Base-by-base conservation (phyloP, 1,139 yeast species). In the Yamadazyma oceani region DNA sequence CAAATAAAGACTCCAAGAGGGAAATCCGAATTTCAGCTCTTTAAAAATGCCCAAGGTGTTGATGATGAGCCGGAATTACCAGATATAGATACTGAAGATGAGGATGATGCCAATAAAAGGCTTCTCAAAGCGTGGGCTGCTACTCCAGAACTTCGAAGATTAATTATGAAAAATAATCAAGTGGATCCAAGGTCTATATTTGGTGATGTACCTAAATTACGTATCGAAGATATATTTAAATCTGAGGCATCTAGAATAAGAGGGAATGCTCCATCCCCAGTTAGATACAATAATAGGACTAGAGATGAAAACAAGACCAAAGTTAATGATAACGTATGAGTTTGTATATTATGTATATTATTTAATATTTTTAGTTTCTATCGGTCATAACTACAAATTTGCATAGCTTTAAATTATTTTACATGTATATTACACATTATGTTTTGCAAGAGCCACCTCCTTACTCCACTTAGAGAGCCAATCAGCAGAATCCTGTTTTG, bases 381-480 rank as follows among this genome's bases (percentile, higher is more conserved):
- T n/a, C n/a, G n/a, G n/a, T n/a, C n/a, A n/a, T n/a, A n/a, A n/a
- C n/a, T n/a, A n/a, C n/a, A n/a, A n/a, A n/a, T n/a, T 21, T 21
- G 23, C 10, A 30, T 25, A 7, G 14, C 10, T 21, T 21, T 21
- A 10, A 7, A 21, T 21, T 21, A 8, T 76, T 46, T 57, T 64
- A 34, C 59, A 78, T 45, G 65, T 72, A 31, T 4, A 15, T 26
- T 38, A 40, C 34, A 43, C 27, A 28, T 30, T 23, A 26, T 52
- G 40, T 51, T 69, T 77, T 17, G 72, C 67, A 38, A 84, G 57
- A 5, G 85, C 88, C 19, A 73, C 72, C 30, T 74, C 73, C 66
- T 86, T 88, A 42, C 74, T 74, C 85, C 95, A 85, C 11, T 58
- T 66, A 1, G 69, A 53, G 25, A 87, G 55, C 95, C 96, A 90